Base-by-base conservation (phyloP, 768 basidiomycete species). In the Mycena chlorophos region DNA sequence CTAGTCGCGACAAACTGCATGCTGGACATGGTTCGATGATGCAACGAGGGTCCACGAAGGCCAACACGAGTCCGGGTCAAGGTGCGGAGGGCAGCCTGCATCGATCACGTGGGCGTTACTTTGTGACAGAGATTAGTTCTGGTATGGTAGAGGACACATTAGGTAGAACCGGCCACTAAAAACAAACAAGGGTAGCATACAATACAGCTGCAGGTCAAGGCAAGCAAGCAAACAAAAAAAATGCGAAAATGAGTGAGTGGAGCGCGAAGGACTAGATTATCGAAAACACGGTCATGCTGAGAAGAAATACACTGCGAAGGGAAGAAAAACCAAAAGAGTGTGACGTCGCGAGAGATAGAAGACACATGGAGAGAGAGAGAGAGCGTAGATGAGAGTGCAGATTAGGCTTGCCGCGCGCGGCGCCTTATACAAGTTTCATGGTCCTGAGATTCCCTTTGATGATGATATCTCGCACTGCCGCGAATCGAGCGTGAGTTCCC, bases 391-490 rank as follows among this genome's bases (percentile, higher is more conserved):
- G 20, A 40, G 29, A 3, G 20, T 19, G 1, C 2, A 38, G 54
- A 38, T 48, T 27, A 37, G 48, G n/a, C 12, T n/a, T n/a, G n/a
- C n/a, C n/a, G n/a, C n/a, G n/a, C n/a, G n/a, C n/a, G n/a, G n/a
- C n/a, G n/a, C n/a, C n/a, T 62, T 38, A 62, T 49, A 83, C 77
- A 25, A 84, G 76, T 60, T 74, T 73, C 73, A 87, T 80, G 60
- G 76, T 81, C 66, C 77, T 82, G 51, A 88, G 76, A 68, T 87
- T 86, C 54, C 77, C 73, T 65, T 82, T 82, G 68, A 88, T 79
- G 61, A 88, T 85, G 64, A 86, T 85, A 64, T 87, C 86, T 62
- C 85, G 83, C 28, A 88, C 87, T 88, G 64, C 3, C n/a, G 22
- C 14, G 43, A 49, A 34, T 39, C 23, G 50, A 28, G 51, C 19